phyloP scores from a whole-genome alignment of 371 early-diverging fungal species.

The Mortierella sp. region DNA sequence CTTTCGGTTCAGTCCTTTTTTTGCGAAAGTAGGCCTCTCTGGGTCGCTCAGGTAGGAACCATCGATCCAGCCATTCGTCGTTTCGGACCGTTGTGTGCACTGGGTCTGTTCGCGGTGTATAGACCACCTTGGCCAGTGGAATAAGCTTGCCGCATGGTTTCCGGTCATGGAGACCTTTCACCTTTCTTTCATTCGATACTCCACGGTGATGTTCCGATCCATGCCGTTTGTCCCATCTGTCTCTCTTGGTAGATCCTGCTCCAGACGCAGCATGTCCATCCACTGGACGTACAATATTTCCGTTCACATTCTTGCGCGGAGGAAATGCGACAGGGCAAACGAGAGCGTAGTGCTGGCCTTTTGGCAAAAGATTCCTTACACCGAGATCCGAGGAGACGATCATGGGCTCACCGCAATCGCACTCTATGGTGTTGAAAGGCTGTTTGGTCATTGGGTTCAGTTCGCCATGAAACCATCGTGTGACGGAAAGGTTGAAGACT shows the following conservation, averaged over 20 bases:
- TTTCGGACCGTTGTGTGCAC: constrained; percentile 11
- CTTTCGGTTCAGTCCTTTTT: not conserved
- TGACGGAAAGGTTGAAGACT: constrained; percentile 34
- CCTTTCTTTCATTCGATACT: no score
- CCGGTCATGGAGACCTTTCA: not conserved
- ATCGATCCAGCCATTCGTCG: constrained; percentile 25
- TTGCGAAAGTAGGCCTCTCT: constrained; percentile 2
- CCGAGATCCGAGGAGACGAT: constrained; percentile 15
- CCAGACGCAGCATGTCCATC: no score
- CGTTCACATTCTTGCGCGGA: not conserved
- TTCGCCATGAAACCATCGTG: constrained; percentile 28
- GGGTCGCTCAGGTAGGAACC: not conserved
- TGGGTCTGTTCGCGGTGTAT: constrained; percentile 8
- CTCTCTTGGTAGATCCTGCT: not conserved
- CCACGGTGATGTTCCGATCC: not conserved
- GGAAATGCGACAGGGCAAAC: constrained; percentile 16
- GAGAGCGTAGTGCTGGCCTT: constrained; percentile 10
- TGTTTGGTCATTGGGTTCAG: constrained; percentile 15
- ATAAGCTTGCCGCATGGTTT: constrained; percentile 13
- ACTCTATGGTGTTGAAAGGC: constrained; percentile 25
- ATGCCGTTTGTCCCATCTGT: not conserved
- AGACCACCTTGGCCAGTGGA: constrained; percentile 7
- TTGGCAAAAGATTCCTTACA: not conserved
- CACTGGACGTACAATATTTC: no score
- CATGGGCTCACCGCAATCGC: constrained; percentile 32